Base-by-base conservation (phyloP, 1,284 basidiomycete genomes). In the Pyrrhoderma noxium region DNA sequence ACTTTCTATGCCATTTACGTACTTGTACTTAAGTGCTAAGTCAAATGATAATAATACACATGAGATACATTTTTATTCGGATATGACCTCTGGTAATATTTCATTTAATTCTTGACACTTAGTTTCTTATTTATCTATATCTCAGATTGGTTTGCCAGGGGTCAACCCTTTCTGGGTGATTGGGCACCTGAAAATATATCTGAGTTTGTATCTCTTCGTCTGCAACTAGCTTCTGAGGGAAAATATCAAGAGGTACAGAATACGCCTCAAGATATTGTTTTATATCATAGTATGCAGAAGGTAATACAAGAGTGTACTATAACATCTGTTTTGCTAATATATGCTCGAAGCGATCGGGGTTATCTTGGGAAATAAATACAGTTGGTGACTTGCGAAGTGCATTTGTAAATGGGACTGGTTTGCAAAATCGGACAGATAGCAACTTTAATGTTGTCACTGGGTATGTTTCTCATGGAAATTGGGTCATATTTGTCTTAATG, bases 1-100 rank as follows among this genome's bases (percentile, higher is more conserved):
- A 21, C 69, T 73, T 56, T 74, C 71, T 2, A 56, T 72, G 14
- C 70, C 72, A 2, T 71, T 72, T 57, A 60, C 66, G 16, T 72
- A 76, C 53, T 48, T 75, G 40, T 62, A 62, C 44, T 47, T 74
- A 31, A 65, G 68, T 23, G 67, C 63, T 14, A 50, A 53, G 14
- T 63, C 70, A 1, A 62, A 56, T 0, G 72, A 74, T 53, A 65
- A 65, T 1, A 35, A 58, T 14, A 9, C 63, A 4, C 67, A 69
- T 53, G 56, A 56, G 34, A 59, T 75, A 9, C 64, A 70, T 52
- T 34, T 71, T 3, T 72, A 74, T 58, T 61, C 67, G 3, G 68
- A 70, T 55, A 60, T 68, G 22, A 65, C 55, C 45, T 65, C 47
- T 16, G 64, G 51, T 55, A 36, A 45, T 57, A 49, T 19, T 8